These are phyloP conservation scores for Mycena rebaudengoi DNA, from an alignment of 768 basidiomycete species.

Conservation along the genomic window DNA sequence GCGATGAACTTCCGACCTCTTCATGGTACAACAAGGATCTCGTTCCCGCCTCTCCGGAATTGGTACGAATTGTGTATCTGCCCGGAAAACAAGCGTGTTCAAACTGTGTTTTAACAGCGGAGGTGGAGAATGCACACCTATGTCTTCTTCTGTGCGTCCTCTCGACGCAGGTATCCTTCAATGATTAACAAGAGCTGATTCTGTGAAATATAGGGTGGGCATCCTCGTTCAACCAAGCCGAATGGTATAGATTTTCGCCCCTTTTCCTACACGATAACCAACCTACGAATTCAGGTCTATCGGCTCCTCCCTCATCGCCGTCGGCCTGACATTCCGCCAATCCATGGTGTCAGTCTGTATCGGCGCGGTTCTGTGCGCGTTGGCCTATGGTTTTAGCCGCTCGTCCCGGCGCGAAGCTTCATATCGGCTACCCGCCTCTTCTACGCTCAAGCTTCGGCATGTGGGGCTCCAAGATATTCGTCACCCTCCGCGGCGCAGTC, in stretches of 20 bases:
- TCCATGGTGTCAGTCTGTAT: conserved; percentile 31
- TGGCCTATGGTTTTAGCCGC: conserved; percentile 29
- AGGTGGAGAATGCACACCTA: conserved; percentile 28
- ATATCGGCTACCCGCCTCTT: conserved; percentile 32
- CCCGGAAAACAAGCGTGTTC: too few species aligned
- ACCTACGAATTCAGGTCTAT: conserved; percentile 19
- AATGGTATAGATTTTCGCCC: conserved; percentile 17
- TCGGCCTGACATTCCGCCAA: conserved; percentile 32
- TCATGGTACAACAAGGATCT: conserved; percentile 27
- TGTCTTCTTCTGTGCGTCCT: conserved; percentile 23
- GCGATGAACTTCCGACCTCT: conserved; percentile 1
- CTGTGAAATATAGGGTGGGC: conserved; percentile 20
- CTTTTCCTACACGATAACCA: not conserved
- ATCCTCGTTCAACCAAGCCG: conserved; percentile 28
- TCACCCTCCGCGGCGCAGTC: conserved; percentile 28
- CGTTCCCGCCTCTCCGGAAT: conserved; percentile 13
- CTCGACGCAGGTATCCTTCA: not conserved
- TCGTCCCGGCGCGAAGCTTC: conserved; percentile 28
- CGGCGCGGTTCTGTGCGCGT: conserved; percentile 24
- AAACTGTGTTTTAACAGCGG: not conserved
- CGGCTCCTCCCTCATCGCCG: conserved; percentile 30
- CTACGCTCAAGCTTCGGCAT: conserved; percentile 31
- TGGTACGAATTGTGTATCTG: not conserved
- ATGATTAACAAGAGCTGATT: not conserved
- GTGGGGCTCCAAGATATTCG: conserved; percentile 32